Evolutionary conservation across 441 rosid species (phyloP), one percentile per base, ranked within the genome.

Genomic region (Adansonia gregorii): DNA sequence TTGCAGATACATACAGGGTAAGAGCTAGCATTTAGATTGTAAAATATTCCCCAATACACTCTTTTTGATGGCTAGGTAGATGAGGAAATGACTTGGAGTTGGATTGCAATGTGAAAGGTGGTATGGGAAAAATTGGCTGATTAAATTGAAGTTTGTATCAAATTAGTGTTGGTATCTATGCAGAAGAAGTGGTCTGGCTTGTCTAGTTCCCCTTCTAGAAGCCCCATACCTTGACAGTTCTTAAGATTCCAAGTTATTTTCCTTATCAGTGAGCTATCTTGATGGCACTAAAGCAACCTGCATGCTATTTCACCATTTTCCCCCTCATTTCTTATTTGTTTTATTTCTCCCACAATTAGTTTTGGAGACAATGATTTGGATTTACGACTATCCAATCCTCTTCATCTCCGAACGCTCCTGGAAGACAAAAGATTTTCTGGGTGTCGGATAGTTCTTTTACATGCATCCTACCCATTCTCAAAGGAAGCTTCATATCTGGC

Each of bases 1-100:
- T 74, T 96, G 82, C 98, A 96, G 81, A 91, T 96, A 86, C 98
- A 96, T 87, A 91, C 98, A 52, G 99, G 98, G 99, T 96, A 92
- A 88, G 74, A 41, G 54, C 67, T 58, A 78, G 41, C 65, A 73
- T 67, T 73, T 24, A 45, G 66, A 24, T 65, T 73, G 49, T 79
- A 72, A 73, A 65, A 45, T 10, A 49, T 63, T 63, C 60, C 67
- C 19, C 31, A 15, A 9, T 75, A 67, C 55, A 59, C 41, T 72
- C 54, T 54, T 58, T 46, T 56, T 77, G 54, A 70, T 78, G 24
- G 65, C n/a, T 75, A 54, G 41, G 55, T 15, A 75, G 19, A 20
- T 49, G 49, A 27, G 56, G 52, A 24, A 43, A 76, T 52, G 43
- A 61, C 9, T 46, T 58, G 67, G 43, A 56, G 67, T 22, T 73